These are phyloP conservation scores for Tremella mesenterica DNA, from an alignment of 768 basidiomycete genomes.

Conservation along the genomic window DNA sequence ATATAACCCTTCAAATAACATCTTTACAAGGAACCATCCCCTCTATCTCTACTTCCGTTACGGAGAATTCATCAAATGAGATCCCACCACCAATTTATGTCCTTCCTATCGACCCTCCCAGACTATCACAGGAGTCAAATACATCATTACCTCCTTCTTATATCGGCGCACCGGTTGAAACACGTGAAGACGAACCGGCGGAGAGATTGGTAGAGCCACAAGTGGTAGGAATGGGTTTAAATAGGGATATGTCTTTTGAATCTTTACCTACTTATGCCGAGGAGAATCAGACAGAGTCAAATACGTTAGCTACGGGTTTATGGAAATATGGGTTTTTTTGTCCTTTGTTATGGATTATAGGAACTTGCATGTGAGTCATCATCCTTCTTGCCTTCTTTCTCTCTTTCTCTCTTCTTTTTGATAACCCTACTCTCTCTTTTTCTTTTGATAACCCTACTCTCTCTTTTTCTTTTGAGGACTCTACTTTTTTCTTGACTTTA, in stretches of 20 bases:
- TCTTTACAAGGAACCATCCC: neutral
- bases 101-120: conserved; percentile 17
- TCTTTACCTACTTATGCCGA: conserved; percentile 28
- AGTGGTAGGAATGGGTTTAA: neutral
- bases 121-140: neutral
- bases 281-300: conserved; percentile 28
- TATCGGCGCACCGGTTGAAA: conserved; percentile 5
- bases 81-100: conserved; percentile 21
- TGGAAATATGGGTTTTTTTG: conserved; percentile 34
- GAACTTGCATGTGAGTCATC: conserved; percentile 32
- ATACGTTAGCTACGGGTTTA: conserved; percentile 30
- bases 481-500: neutral
- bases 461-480: neutral
- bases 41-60: neutral
- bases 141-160: conserved; percentile 6
- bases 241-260: conserved; percentile 5
- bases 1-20: neutral
- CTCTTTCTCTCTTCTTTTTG: neutral
- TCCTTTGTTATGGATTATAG: conserved; percentile 33
- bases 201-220: neutral
- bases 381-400: neutral
- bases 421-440: neutral
- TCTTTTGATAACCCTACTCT: neutral
- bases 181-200: neutral
- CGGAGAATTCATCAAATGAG: neutral